phyloP scores from a whole-genome alignment of 148 eudicot genomes.

The Vaccinium myrtillus region DNA sequence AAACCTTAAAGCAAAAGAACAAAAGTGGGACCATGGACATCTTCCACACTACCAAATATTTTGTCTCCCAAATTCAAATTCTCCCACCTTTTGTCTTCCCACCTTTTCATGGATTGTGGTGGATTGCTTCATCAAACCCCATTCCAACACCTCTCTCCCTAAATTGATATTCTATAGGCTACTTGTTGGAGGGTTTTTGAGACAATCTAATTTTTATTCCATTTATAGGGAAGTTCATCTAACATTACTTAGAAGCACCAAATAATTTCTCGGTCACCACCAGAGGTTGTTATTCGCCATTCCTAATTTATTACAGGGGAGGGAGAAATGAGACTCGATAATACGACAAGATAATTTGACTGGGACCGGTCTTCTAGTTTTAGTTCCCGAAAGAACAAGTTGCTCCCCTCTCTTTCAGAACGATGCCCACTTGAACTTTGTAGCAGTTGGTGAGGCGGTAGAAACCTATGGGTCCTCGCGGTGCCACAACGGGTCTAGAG shows the following conservation, averaged over 20 bases:
- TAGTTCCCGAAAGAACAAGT: too few relatives aligned
- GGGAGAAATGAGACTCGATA: too few relatives aligned
- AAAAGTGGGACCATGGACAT: conserved; percentile 20
- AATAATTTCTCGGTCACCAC: background rate
- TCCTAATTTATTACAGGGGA: too few relatives aligned
- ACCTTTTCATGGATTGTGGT: background rate
- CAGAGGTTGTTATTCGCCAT: too few relatives aligned
- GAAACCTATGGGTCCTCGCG: too few relatives aligned
- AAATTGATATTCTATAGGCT: background rate
- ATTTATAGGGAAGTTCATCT: background rate
- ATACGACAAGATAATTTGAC: too few relatives aligned
- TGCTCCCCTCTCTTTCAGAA: too few relatives aligned
- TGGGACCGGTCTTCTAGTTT: too few relatives aligned
- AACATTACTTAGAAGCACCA: background rate
- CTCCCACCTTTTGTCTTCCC: conserved; percentile 18
- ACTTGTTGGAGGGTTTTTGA: background rate
- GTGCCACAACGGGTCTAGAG: too few relatives aligned
- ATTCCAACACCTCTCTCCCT: conserved; percentile 4
- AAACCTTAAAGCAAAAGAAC: conserved; percentile 18
- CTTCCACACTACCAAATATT: conserved; percentile 30
- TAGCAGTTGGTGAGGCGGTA: too few relatives aligned
- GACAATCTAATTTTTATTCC: background rate
- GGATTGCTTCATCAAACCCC: conserved; percentile 15
- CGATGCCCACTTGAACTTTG: too few relatives aligned
- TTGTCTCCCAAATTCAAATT: conserved; percentile 30